A percentile compares a stretch with the other conserved stretches of the same genome.
phyloP scores from a whole-genome alignment of 2,329 filamentous ascomycete species.

The Ceratocystiopsis sp. region DNA sequence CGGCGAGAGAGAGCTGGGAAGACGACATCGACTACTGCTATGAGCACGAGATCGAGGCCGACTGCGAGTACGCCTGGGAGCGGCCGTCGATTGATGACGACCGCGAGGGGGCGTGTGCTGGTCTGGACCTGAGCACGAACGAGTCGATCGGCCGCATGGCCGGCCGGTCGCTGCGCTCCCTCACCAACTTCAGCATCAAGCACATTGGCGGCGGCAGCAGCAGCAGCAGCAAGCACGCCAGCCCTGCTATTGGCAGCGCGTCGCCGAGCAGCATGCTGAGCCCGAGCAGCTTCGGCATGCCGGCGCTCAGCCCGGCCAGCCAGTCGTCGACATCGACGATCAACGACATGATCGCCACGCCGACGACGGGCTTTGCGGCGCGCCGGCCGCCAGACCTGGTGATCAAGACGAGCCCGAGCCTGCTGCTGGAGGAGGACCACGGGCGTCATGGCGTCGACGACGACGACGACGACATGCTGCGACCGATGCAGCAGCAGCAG shows the following conservation, averaged over 20 bases:
- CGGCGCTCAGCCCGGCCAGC: slow-evolving; percentile 12
- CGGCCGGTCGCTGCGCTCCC: neutral
- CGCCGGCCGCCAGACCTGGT: slow-evolving; percentile 11
- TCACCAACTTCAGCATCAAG: too few species aligned
- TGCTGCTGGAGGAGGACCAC: neutral
- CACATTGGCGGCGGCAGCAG: slow-evolving; percentile 10
- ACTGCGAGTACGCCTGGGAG: slow-evolving; percentile 51
- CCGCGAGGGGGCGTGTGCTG: slow-evolving; percentile 13
- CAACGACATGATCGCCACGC: too few species aligned
- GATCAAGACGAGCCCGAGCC: slow-evolving; percentile 1
- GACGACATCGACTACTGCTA: slow-evolving; percentile 57
- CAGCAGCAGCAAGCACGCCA: slow-evolving; percentile 25
- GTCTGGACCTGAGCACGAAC: neutral
- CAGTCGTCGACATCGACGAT: neutral
- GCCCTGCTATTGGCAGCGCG: too few species aligned
- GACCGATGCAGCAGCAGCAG: slow-evolving; percentile 5
- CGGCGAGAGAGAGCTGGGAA: slow-evolving; percentile 34
- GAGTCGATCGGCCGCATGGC: slow-evolving; percentile 12
- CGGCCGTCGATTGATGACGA: slow-evolving; percentile 33
- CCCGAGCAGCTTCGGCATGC: slow-evolving; percentile 30
- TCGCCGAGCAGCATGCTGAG: slow-evolving; percentile 26
- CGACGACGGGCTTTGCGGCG: slow-evolving; percentile 10
- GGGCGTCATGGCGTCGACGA: too few species aligned
- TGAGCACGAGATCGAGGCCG: slow-evolving; percentile 48
- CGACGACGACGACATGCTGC: slow-evolving; percentile 1